Evolutionary conservation across 2,329 filamentous ascomycete genomes (phyloP).

Genomic region (Cadophora malorum): DNA sequence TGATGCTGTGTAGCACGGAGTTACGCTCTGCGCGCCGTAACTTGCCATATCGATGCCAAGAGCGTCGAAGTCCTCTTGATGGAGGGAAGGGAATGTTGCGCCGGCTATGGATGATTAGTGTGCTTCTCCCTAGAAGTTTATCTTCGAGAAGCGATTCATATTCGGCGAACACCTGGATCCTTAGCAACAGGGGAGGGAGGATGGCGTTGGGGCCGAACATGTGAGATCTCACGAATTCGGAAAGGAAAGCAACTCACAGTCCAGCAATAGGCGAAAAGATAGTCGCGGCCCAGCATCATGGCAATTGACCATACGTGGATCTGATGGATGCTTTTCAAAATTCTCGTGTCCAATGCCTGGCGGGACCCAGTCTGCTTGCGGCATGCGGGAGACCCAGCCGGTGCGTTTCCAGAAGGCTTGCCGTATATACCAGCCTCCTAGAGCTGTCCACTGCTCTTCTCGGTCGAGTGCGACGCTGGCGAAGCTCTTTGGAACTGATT

Average conservation of each 20-base stretch:
- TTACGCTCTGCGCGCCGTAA: conserved; percentile 49
- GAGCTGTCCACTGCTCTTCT: conserved; percentile 1
- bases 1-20: conserved; percentile 35
- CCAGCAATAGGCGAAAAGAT: conserved; percentile 48
- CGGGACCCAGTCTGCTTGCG: not conserved
- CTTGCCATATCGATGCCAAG: conserved; percentile 45
- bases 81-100: conserved; percentile 51
- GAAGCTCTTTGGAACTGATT: conserved; percentile 17
- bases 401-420: conserved; percentile 37
- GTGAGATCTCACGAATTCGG: not conserved
- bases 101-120: conserved; percentile 39
- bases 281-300: conserved; percentile 41
- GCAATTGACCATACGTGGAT: conserved; percentile 20
- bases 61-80: conserved; percentile 45
- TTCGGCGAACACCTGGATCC: no score
- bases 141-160: not conserved
- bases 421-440: conserved; percentile 30
- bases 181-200: no score
- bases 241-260: conserved; percentile 38
- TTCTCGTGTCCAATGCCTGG: not conserved
- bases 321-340: not conserved
- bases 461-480: conserved; percentile 13
- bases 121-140: not conserved
- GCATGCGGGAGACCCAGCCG: conserved; percentile 30
- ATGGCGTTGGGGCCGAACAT: no score